phyloP scores from a whole-genome alignment of 1,284 basidiomycete genomes.

The Earliella scabrosa region DNA sequence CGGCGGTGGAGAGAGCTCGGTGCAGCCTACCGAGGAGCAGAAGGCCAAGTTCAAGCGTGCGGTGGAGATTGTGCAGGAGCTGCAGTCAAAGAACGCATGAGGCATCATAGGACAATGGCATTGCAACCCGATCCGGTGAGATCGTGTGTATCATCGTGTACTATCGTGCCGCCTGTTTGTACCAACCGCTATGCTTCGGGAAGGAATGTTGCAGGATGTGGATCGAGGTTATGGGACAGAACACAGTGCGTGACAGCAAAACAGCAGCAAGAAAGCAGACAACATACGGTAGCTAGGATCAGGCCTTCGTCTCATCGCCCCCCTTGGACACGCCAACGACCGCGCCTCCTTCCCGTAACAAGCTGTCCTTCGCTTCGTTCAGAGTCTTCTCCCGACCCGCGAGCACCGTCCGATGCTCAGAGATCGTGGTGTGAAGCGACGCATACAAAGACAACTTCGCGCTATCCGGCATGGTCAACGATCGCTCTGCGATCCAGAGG shows the following conservation, averaged over 20 bases:
- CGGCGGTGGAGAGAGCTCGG: constrained; percentile 50
- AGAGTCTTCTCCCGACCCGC: constrained; percentile 27
- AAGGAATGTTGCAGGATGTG: neutral
- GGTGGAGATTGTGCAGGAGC: constrained; percentile 62
- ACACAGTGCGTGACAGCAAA: neutral
- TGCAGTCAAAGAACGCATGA: constrained; percentile 45
- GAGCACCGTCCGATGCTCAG: constrained; percentile 28
- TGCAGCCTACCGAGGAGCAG: constrained; percentile 59
- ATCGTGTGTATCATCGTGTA: constrained; percentile 2
- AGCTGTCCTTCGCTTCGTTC: constrained; percentile 26
- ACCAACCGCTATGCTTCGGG: neutral
- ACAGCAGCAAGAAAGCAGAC: neutral
- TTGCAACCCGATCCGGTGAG: neutral
- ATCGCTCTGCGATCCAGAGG: too few species aligned
- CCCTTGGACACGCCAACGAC: constrained; percentile 23
- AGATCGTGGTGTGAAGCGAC: constrained; percentile 23
- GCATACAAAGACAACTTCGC: constrained; percentile 32
- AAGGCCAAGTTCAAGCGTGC: constrained; percentile 69
- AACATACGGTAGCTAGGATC: neutral
- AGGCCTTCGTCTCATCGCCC: neutral
- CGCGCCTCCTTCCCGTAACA: constrained; percentile 32
- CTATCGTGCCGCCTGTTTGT: neutral
- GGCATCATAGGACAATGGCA: neutral
- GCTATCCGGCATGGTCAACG: constrained; percentile 14
- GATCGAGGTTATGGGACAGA: neutral